Base-by-base conservation (phyloP, 2,329 filamentous ascomycete genomes). In the Cladosporium oxysporum region DNA sequence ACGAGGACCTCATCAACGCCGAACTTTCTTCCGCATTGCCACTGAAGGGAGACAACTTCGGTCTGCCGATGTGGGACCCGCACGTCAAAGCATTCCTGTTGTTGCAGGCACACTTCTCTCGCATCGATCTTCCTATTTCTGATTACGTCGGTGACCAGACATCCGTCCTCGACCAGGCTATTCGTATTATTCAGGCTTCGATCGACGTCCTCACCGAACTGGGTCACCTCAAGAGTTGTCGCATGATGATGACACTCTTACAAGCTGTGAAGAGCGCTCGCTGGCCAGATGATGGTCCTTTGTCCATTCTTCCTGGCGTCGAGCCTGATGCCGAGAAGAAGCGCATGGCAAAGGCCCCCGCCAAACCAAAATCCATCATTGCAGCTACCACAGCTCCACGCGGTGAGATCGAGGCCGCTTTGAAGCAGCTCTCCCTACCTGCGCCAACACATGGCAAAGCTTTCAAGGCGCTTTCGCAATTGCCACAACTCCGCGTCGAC, bases 101-200 rank as follows among this genome's bases (percentile, higher is more conserved):
- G 1, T 85, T 99, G 0, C 96, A 99, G 79, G 93, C 95, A 0
- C 93, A 97, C 79, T 96, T 99, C 87, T 92, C 91, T 23, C 90
- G 94, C 66, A 90, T 98, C 71, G 89, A 94, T 64, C 87, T 99
- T 3, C 96, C 96, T 3, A 97, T 99, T 66, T 90, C 91, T 0
- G 95, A 99, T 83, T 99, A 99, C 75, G 93, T 99, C 2, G 95
- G 95, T 72, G 95, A 99, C 78, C 91, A 96, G 79, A 90, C 84
- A 65, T 87, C 84, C 62, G 95, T 99, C 3, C 85, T 99, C 1
- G 95, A 99, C 77, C 95, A 99, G 77, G 91, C 92, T 6, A 95
- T 99, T 66, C 95, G 95, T 86, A 95, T 99, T 76, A 89, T 97
- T 37, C 95, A 99, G 78, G 96, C 95, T 1, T 91, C 90, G 6